These are phyloP conservation scores for Xylaria sp. DNA, from an alignment of 2,329 filamentous ascomycete genomes.

Conservation along the genomic window DNA sequence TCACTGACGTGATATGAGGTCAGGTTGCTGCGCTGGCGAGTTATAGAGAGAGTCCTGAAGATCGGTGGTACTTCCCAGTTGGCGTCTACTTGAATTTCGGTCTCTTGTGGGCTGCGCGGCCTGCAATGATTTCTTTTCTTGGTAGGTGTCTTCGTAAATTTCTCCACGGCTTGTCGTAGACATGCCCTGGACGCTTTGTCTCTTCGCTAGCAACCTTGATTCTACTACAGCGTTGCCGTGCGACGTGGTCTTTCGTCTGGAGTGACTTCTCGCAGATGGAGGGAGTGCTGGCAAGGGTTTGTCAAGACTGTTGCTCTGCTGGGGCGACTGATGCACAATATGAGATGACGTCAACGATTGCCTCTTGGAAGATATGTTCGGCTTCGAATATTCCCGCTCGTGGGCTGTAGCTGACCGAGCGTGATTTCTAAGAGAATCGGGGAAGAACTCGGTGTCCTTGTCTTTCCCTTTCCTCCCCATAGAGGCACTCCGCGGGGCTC, in stretches of 20 bases:
- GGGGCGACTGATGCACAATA: slow-evolving; percentile 22
- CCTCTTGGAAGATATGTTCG: slow-evolving; percentile 35
- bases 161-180: slow-evolving; percentile 33
- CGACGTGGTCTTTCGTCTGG: slow-evolving; percentile 39
- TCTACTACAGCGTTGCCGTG: slow-evolving; percentile 33
- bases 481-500: slow-evolving; percentile 34
- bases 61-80: slow-evolving; percentile 41
- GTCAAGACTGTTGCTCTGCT: slow-evolving; percentile 35
- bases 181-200: slow-evolving; percentile 40
- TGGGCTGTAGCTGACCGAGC: slow-evolving; percentile 37
- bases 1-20: slow-evolving; percentile 43
- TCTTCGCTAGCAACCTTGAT: slow-evolving; percentile 38
- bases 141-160: slow-evolving; percentile 31
- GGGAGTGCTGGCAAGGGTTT: slow-evolving; percentile 35
- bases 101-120: slow-evolving; percentile 29
- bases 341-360: slow-evolving; percentile 25
- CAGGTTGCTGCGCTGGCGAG: slow-evolving; percentile 36
- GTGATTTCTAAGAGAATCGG: slow-evolving; percentile 40
- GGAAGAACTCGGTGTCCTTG: slow-evolving; percentile 38
- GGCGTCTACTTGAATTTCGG: slow-evolving; percentile 35
- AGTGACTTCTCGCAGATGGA: slow-evolving; percentile 29
- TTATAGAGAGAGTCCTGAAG: slow-evolving; percentile 39
- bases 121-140: slow-evolving; percentile 35
- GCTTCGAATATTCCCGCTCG: slow-evolving; percentile 33
- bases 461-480: slow-evolving; percentile 24